phyloP scores from a whole-genome alignment of 1,284 basidiomycete genomes.

The Albatrellus sp. region DNA sequence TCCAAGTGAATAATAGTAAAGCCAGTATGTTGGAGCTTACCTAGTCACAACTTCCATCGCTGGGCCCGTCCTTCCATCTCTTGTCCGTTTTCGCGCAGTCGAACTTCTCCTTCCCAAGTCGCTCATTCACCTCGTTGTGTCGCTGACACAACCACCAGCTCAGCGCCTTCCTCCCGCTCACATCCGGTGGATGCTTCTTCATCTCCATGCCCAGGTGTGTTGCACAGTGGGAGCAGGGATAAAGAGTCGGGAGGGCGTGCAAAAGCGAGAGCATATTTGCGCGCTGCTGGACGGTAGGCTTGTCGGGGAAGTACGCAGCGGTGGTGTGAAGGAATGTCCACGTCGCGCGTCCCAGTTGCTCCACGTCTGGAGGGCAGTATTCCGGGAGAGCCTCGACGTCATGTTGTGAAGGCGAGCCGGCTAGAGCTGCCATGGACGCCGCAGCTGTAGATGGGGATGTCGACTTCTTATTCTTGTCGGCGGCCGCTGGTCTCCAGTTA shows the following conservation, averaged over 20 bases:
- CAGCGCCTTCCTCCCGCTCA: constrained; percentile 52
- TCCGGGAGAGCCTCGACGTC: constrained; percentile 33
- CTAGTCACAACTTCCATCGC: constrained; percentile 81
- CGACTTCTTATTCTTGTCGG: constrained; percentile 11
- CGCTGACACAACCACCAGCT: constrained; percentile 82
- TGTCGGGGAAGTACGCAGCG: constrained; percentile 85
- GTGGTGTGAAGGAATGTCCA: constrained; percentile 95
- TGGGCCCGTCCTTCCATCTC: constrained; percentile 85
- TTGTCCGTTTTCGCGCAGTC: constrained; percentile 71
- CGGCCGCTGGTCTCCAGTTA: constrained; percentile 45
- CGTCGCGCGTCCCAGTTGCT: constrained; percentile 78
- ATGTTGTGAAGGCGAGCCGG: constrained; percentile 22
- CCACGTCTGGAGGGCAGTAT: constrained; percentile 81
- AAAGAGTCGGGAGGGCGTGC: constrained; percentile 65
- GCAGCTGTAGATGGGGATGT: constrained; percentile 28
- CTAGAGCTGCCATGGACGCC: constrained; percentile 25
- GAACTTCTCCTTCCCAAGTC: constrained; percentile 74
- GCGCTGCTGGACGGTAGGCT: constrained; percentile 59
- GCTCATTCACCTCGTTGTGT: constrained; percentile 85
- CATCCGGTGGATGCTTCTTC: constrained; percentile 57
- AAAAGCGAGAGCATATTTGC: constrained; percentile 74
- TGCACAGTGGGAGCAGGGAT: constrained; percentile 82
- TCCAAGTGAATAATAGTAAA: no score
- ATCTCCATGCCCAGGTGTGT: constrained; percentile 67
- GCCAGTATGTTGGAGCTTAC: no score